phyloP scores from a whole-genome alignment of 2,329 filamentous ascomycete species.

The Colletotrichum sp. region DNA sequence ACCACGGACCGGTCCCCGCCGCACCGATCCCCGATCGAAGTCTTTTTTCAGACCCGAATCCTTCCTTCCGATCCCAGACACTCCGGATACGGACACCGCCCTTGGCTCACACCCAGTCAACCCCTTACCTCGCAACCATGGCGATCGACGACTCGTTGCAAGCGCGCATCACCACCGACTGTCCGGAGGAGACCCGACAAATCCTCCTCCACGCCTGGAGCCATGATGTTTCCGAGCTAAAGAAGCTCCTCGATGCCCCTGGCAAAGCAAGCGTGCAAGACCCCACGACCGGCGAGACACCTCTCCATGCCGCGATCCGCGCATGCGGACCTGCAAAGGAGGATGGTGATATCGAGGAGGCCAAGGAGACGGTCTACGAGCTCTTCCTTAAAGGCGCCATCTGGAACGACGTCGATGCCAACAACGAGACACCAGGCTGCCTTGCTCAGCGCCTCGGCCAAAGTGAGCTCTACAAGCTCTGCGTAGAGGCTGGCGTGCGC shows the following conservation, averaged over 20 bases:
- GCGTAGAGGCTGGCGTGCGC: constrained; percentile 88
- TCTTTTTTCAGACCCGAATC: neutral
- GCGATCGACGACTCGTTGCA: constrained; percentile 55
- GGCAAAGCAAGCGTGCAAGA: constrained; percentile 80
- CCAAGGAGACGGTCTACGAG: constrained; percentile 72
- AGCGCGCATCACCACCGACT: constrained; percentile 57
- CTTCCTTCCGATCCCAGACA: neutral
- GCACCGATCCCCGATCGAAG: constrained; percentile 5
- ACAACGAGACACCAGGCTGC: constrained; percentile 91
- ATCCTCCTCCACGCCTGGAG: constrained; percentile 61
- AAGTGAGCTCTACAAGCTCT: constrained; percentile 75
- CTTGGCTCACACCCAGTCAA: neutral
- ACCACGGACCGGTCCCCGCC: constrained; percentile 1
- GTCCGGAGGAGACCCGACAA: constrained; percentile 54
- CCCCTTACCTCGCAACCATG: constrained; percentile 21
- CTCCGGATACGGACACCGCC: neutral
- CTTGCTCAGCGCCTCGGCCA: constrained; percentile 75
- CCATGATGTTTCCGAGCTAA: constrained; percentile 69
- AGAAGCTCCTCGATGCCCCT: constrained; percentile 69
- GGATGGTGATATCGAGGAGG: constrained; percentile 59
- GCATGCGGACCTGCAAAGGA: constrained; percentile 59
- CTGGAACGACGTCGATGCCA: constrained; percentile 92
- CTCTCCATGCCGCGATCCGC: constrained; percentile 90
- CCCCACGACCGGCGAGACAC: constrained; percentile 82
- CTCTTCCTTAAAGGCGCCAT: constrained; percentile 89